Percentiles rank a stretch among this genome's conserved stretches.
These are phyloP conservation scores for Paxillus rubicundulus DNA, from an alignment of 768 basidiomycete genomes.

Conservation along the genomic window DNA sequence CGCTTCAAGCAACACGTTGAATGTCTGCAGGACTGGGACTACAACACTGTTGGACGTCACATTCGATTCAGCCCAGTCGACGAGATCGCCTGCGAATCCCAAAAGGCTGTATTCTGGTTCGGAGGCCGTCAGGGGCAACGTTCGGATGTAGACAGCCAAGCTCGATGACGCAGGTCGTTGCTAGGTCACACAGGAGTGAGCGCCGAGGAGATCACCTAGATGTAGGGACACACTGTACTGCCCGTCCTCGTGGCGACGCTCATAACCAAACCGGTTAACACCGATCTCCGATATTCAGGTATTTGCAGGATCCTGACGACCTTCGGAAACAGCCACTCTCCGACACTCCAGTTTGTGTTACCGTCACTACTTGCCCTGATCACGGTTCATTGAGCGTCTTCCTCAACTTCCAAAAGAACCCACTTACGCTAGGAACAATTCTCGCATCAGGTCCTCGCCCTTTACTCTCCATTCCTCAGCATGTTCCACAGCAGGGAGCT, in stretches of 20 bases:
- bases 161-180: conserved; percentile 66
- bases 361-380: conserved; percentile 34
- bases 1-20: conserved; percentile 70
- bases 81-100: conserved; percentile 56
- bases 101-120: conserved; percentile 44
- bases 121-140: conserved; percentile 43
- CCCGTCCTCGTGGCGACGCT: conserved; percentile 84
- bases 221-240: conserved; percentile 61
- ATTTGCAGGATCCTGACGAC: conserved; percentile 66
- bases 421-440: conserved; percentile 53
- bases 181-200: conserved; percentile 37
- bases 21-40: conserved; percentile 78
- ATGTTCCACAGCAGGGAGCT: conserved; percentile 41
- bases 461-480: conserved; percentile 52
- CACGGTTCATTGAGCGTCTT: conserved; percentile 1
- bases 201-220: conserved; percentile 6
- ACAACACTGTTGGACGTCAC: conserved; percentile 66
- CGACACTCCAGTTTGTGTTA: conserved; percentile 61
- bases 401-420: background rate
- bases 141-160: conserved; percentile 55
- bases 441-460: conserved; percentile 43
- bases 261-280: conserved; percentile 72
- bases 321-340: conserved; percentile 70
- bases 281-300: conserved; percentile 52
- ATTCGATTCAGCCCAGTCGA: conserved; percentile 51